Evolutionary conservation across 2,329 filamentous ascomycete species (phyloP), one percentile per base, ranked within the genome.

Genomic region (Clonostachys chloroleuca): DNA sequence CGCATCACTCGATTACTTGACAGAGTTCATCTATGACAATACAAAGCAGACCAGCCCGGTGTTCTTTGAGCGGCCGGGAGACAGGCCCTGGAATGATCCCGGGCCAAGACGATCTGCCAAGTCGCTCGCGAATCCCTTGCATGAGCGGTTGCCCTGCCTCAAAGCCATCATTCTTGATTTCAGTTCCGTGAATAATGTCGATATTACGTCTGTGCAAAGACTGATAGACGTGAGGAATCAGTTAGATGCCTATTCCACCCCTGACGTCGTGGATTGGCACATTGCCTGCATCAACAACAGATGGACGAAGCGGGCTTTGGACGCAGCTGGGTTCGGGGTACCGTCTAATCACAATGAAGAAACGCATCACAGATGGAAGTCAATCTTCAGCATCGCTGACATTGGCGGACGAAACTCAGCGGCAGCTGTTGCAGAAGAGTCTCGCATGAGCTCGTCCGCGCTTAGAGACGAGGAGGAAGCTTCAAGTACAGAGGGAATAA

Each of bases 101-200:
- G 91, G 90, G 45, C 87, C 89, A 17, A 54, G 59, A 17, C 60
- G 59, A 43, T 57, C 63, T 10, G 77, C 80, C 34, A 80, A 69
- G 44, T 57, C 61, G n/a, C 61, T 59, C 59, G 33, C 44, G 40
- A 2, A 55, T 60, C 12, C 34, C 49, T 30, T 10, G 7, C 58
- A 62, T 73, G 37, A 75, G 77, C 51, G 72, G 48, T 72, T 84
- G 14, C 87, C 91, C 1, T 85, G 81, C 0, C 79, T 96, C 44
- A 90, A 89, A 62, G 92, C 92, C n/a, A 74, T 97, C 54, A 92
- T 97, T 50, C 79, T 97, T 17, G 94, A 97, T 64, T 95, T 97
- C 67, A 91, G 86, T 58, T 87, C 89, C 0, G 92, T 97, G 54
- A 95, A 96, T 69, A 90, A 95, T 55, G 86, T 96, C 49, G 94